Evolutionary conservation across 1,284 basidiomycete genomes (phyloP).

Genomic region (Farysia itapuensis): DNA sequence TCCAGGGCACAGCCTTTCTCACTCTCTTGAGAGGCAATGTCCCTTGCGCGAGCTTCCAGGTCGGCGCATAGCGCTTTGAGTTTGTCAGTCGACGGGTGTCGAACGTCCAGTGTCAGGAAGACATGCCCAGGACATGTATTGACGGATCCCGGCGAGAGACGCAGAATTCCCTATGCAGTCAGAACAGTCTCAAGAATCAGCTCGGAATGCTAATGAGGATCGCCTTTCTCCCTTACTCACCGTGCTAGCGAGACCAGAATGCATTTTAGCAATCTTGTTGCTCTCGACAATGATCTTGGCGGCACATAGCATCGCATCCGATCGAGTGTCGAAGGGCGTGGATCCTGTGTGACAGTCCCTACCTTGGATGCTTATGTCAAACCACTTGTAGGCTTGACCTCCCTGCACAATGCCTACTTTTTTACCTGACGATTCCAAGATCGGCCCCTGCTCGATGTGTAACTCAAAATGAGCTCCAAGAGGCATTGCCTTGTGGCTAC

Average conservation of each 20-base stretch:
- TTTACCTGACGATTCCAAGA: slow-evolving; percentile 22
- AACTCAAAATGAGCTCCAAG: slow-evolving; percentile 33
- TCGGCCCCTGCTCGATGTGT: slow-evolving; percentile 37
- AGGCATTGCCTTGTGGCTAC: slow-evolving; percentile 25
- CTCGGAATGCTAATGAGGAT: not conserved
- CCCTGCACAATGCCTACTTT: slow-evolving; percentile 25
- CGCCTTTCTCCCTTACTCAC: slow-evolving; percentile 2
- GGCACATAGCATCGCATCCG: slow-evolving; percentile 33
- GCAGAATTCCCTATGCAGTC: slow-evolving; percentile 12
- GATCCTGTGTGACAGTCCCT: slow-evolving; percentile 30
- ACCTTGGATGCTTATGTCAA: slow-evolving; percentile 23
- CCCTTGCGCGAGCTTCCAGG: slow-evolving; percentile 8
- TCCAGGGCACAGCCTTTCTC: slow-evolving; percentile 23
- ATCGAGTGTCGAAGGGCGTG: slow-evolving; percentile 25
- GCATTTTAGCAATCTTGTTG: slow-evolving; percentile 27
- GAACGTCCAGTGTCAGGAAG: slow-evolving; percentile 27
- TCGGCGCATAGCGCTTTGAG: slow-evolving; percentile 14
- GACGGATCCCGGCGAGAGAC: slow-evolving; percentile 27
- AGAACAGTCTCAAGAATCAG: not conserved
- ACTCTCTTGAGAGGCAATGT: slow-evolving; percentile 13
- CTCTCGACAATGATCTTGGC: slow-evolving; percentile 27
- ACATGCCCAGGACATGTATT: slow-evolving; percentile 31
- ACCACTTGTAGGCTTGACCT: slow-evolving; percentile 36
- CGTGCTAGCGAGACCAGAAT: slow-evolving; percentile 20
- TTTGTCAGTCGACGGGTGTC: slow-evolving; percentile 15